Conservation (phyloP, 805 yeast genomes). For the Candida rishiriensis region DNA sequence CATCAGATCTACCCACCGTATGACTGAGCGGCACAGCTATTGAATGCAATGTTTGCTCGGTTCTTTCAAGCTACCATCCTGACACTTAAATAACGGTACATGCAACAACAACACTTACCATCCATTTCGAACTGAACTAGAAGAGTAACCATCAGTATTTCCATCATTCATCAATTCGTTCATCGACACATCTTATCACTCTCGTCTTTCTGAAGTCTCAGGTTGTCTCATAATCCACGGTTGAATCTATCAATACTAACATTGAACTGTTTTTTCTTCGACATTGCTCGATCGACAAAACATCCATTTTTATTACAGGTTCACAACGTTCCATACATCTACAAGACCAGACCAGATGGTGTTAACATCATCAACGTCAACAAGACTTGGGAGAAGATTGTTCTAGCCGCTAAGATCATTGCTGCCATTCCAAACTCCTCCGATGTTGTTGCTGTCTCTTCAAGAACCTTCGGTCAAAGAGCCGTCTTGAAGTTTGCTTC, state of each 20-base stretch:
- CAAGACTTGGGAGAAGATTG: conserved; percentile 99
- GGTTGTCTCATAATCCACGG: not conserved
- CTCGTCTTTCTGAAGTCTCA: not conserved
- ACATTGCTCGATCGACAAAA: conserved; percentile 11
- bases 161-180: too few species aligned
- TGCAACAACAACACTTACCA: too few species aligned
- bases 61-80: too few species aligned
- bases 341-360: conserved; percentile 99
- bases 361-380: conserved; percentile 97
- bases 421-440: conserved; percentile 99
- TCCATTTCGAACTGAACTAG: too few species aligned
- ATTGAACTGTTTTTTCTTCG: not conserved
- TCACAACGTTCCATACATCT: conserved; percentile 95
- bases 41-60: too few species aligned
- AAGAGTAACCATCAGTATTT: too few species aligned
- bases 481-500: conserved; percentile 99
- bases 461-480: conserved; percentile 99
- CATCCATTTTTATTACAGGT: conserved; percentile 52
- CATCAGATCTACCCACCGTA: too few species aligned
- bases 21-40: too few species aligned
- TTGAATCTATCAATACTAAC: conserved; percentile 4
- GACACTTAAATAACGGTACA: too few species aligned
- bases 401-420: conserved; percentile 98
- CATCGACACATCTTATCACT: too few species aligned
- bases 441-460: conserved; percentile 97